phyloP scores from a whole-genome alignment of 306 rosid genomes.

The Ceratonia siliqua region DNA sequence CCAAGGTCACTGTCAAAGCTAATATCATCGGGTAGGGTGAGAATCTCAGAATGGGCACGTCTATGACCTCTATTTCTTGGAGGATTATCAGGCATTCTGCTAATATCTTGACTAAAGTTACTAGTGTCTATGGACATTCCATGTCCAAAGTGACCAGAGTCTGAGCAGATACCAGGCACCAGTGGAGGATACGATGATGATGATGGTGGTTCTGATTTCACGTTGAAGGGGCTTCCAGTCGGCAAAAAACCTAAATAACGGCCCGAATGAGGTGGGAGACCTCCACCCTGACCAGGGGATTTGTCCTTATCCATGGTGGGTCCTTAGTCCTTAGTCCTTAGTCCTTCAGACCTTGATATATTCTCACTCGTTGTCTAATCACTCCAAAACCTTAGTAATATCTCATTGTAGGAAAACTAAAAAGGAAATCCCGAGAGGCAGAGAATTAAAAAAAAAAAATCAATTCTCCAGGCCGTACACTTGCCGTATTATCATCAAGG shows the following conservation, averaged over 20 bases:
- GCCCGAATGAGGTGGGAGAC: slow-evolving; percentile 72
- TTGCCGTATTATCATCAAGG: slow-evolving; percentile 13
- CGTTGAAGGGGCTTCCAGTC: slow-evolving; percentile 53
- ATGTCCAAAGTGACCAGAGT: slow-evolving; percentile 59
- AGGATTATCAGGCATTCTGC: slow-evolving; percentile 90
- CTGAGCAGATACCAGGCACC: slow-evolving; percentile 57
- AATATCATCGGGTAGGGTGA: slow-evolving; percentile 90
- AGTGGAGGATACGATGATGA: slow-evolving; percentile 54
- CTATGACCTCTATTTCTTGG: slow-evolving; percentile 85
- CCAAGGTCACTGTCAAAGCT: slow-evolving; percentile 95
- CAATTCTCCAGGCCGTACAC: slow-evolving; percentile 5
- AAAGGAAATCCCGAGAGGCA: slow-evolving; percentile 4
- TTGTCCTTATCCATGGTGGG: slow-evolving; percentile 76
- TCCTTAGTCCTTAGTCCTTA: slow-evolving; percentile 31
- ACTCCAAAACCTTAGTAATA: slow-evolving; percentile 37
- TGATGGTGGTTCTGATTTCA: slow-evolving; percentile 63
- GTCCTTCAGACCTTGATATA: slow-evolving; percentile 25
- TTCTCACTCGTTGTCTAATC: slow-evolving; percentile 31
- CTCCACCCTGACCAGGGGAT: slow-evolving; percentile 62
- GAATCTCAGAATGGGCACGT: slow-evolving; percentile 92
- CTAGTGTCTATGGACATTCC: slow-evolving; percentile 52
- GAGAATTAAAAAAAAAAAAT: not conserved
- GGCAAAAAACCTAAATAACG: slow-evolving; percentile 64
- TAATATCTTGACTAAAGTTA: slow-evolving; percentile 90
- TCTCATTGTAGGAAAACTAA: not conserved